Base-by-base conservation (phyloP, 768 basidiomycete genomes). In the Naganishia friedmannii region DNA sequence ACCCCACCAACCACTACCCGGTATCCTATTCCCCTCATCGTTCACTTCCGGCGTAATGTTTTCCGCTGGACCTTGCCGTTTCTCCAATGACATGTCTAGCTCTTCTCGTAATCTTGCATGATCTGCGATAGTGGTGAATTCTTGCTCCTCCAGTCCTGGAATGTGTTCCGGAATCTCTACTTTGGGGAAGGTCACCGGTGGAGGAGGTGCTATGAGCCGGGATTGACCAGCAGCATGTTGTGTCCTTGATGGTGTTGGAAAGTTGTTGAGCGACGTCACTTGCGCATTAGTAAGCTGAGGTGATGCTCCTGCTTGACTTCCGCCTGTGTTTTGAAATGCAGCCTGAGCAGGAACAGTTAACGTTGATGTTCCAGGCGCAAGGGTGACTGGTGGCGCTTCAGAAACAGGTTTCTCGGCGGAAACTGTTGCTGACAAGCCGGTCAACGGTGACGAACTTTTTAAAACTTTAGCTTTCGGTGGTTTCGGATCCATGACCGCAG, bases 1-100 rank as follows among this genome's bases (percentile, higher is more conserved):
- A 10, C 78, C 76, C 67, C 75, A 79, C 79, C 79, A 80, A 15
- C 79, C 79, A 67, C 73, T 75, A 7, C 79, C 79, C 7, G 57
- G 71, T 55, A 80, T 74, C 21, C 77, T 75, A 9, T 60, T 65
- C 45, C 63, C 65, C 29, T 70, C 46, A 54, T 70, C 65, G 6
- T 58, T 39, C 0, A 70, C 31, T n/a, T 55, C 58, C 26, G 71
- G 71, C 19, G 74, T 69, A 0, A 77, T 23, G 7, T 72, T 70
- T 31, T 70, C 69, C 66, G 76, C 55, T 21, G 79, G 79, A 21
- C 79, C 79, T 17, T 65, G 42, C 79, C 79, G 79, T 56, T 69
- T 65, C 0, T 76, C 73, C 39, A 79, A 26, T 8, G 37, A 53
- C 8, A 65, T 70, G 51, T 79, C 79, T 1, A 77, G 57, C 17